Evolutionary conservation across 208 protist species (phyloP).

Genomic region (Trypanosoma lewisi): DNA sequence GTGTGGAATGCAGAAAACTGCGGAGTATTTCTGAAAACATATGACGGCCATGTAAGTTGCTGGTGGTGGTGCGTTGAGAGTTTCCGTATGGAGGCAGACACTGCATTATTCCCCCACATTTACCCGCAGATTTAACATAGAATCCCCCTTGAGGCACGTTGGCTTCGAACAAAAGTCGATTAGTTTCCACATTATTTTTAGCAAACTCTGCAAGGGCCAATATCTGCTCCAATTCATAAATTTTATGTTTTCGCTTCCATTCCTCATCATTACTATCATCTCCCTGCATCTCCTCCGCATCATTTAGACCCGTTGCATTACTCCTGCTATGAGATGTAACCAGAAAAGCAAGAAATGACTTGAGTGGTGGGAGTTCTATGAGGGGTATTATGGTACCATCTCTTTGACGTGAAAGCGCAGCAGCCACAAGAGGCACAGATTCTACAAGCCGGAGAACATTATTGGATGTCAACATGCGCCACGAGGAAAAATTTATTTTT

Average conservation of each 20-base stretch:
- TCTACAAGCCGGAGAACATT: constrained; percentile 11
- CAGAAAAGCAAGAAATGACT: neutral
- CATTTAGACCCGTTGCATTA: neutral
- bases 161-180: constrained; percentile 6
- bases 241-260: neutral
- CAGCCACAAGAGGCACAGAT: neutral
- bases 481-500: neutral
- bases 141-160: neutral
- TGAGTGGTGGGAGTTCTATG: constrained; percentile 10
- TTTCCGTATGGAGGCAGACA: neutral
- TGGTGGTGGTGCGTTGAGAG: neutral
- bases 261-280: neutral
- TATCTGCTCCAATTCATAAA: constrained; percentile 4
- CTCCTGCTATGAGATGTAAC: neutral
- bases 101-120: neutral
- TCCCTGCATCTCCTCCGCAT: too few species aligned
- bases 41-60: too few species aligned
- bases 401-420: neutral
- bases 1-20: neutral
- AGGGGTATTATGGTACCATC: neutral
- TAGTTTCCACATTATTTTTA: neutral
- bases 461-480: neutral
- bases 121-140: neutral
- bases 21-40: constrained; percentile 6
- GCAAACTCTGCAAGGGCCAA: constrained; percentile 9